A percentile compares a stretch with the other conserved stretches of the same genome.
Evolutionary conservation across 805 yeast genomes (phyloP).

Genomic region (Danielia reshetovae): DNA sequence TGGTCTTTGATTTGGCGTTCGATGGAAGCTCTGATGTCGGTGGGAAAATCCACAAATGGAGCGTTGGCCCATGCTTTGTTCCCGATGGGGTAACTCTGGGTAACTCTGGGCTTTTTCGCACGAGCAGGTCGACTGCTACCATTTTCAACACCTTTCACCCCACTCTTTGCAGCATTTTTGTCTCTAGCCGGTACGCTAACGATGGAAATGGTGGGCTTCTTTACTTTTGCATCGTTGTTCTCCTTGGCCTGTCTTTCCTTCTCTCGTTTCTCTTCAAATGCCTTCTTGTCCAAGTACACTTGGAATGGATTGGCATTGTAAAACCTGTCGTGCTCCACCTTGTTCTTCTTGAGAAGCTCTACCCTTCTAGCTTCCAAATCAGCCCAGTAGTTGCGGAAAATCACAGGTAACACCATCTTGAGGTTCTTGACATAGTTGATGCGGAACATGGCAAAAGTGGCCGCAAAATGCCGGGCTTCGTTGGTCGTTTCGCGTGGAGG

Average conservation of each 20-base stretch:
- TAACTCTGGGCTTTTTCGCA: slow-evolving; percentile 3
- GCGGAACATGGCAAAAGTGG: slow-evolving; percentile 81
- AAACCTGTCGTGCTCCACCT: slow-evolving; percentile 43
- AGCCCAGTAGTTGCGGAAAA: slow-evolving; percentile 76
- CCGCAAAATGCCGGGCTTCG: slow-evolving; percentile 88
- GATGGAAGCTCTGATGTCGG: slow-evolving; percentile 57
- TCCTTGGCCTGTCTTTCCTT: slow-evolving; percentile 45
- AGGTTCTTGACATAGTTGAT: slow-evolving; percentile 77
- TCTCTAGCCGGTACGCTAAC: not conserved
- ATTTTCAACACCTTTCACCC: no score
- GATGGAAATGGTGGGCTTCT: slow-evolving; percentile 42
- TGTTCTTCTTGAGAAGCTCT: slow-evolving; percentile 41
- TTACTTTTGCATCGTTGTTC: slow-evolving; percentile 49
- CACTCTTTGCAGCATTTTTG: slow-evolving; percentile 2
- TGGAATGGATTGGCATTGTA: slow-evolving; percentile 77
- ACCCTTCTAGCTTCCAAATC: slow-evolving; percentile 62
- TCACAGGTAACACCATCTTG: slow-evolving; percentile 82
- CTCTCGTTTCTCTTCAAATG: slow-evolving; percentile 35
- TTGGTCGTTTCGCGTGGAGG: slow-evolving; percentile 73
- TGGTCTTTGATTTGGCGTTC: slow-evolving; percentile 59
- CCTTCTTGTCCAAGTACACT: slow-evolving; percentile 56
- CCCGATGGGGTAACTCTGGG: slow-evolving; percentile 29
- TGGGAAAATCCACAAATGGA: slow-evolving; percentile 62
- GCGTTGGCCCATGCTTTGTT: slow-evolving; percentile 69
- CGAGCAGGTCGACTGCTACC: not conserved